Percentiles rank a stretch among this genome's conserved stretches.
Conservation (phyloP, 768 basidiomycete genomes). For the Hypholoma fasciculare region DNA sequence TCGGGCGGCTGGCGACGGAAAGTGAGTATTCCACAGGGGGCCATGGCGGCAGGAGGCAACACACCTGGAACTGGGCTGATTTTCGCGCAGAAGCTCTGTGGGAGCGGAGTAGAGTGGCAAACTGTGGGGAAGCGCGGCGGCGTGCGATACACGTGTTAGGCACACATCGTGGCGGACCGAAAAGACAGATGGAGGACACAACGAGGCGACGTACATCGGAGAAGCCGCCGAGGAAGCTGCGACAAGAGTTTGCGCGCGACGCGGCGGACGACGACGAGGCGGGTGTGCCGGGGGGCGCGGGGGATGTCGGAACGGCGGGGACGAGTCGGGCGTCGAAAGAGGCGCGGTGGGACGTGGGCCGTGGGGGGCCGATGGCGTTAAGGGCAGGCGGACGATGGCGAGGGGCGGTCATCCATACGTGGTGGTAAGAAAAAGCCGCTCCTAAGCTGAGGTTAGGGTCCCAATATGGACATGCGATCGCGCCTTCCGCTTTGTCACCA, state of each 20-base stretch:
- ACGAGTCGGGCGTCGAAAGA: not conserved
- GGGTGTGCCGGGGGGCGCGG: not conserved
- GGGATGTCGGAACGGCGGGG: not conserved
- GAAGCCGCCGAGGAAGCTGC: conserved; percentile 11
- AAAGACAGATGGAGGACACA: conserved; percentile 5
- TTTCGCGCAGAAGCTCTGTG: conserved; percentile 33
- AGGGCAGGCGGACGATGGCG: not conserved
- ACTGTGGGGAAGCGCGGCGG: conserved; percentile 24
- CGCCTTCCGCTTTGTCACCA: not conserved
- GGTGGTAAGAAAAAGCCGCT: not conserved
- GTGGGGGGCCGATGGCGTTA: conserved; percentile 2
- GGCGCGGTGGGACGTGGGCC: not conserved
- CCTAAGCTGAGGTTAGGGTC: conserved; percentile 17
- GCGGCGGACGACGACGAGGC: not conserved
- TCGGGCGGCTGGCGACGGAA: conserved; percentile 13
- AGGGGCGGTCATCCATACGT: conserved; percentile 4
- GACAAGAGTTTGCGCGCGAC: not conserved
- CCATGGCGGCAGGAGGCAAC: conserved; percentile 17
- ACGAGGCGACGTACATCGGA: conserved; percentile 14
- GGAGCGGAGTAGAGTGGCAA: conserved; percentile 42
- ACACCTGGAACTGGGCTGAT: conserved; percentile 25
- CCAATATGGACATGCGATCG: conserved; percentile 10
- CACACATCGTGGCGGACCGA: conserved; percentile 22
- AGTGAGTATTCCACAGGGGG: conserved; percentile 16
- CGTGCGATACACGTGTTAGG: conserved; percentile 49